These are phyloP conservation scores for Cadophora sp. DNA, from an alignment of 2,329 filamentous ascomycete species.

Conservation along the genomic window DNA sequence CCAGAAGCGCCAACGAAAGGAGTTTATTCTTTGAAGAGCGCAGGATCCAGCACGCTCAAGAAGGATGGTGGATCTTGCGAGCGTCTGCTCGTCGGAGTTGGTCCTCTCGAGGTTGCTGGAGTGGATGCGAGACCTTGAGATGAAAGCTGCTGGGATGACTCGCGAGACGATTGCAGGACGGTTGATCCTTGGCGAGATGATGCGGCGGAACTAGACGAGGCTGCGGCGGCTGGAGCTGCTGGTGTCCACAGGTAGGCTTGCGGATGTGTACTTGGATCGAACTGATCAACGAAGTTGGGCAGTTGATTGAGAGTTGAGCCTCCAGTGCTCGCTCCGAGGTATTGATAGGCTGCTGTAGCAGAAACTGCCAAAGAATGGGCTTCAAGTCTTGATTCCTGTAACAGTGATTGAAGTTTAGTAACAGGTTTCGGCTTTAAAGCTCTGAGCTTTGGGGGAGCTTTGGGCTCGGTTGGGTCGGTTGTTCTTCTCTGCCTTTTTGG, in stretches of 20 bases:
- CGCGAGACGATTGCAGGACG: not conserved
- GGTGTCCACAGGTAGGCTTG: not conserved
- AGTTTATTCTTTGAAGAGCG: not conserved
- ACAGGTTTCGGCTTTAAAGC: not conserved
- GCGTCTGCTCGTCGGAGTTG: not conserved
- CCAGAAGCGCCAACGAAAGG: not conserved
- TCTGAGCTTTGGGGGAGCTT: not conserved
- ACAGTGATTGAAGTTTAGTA: too few species aligned
- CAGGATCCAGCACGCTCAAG: not conserved
- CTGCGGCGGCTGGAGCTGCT: not conserved
- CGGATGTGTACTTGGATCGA: not conserved
- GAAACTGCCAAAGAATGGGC: too few species aligned
- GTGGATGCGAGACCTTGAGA: not conserved
- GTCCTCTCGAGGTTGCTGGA: slow-evolving; percentile 1
- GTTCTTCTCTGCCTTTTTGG: not conserved
- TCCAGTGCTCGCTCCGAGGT: too few species aligned
- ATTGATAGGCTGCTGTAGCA: too few species aligned
- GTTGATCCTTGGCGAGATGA: not conserved
- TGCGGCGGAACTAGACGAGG: not conserved
- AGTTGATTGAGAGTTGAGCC: too few species aligned
- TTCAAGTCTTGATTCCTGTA: too few species aligned
- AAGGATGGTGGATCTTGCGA: not conserved
- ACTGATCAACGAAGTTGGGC: not conserved
- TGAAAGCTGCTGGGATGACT: not conserved
- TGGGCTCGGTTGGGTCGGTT: not conserved